Base-by-base conservation (phyloP, 257 asterid species). In the Orobanche coerulescens region DNA sequence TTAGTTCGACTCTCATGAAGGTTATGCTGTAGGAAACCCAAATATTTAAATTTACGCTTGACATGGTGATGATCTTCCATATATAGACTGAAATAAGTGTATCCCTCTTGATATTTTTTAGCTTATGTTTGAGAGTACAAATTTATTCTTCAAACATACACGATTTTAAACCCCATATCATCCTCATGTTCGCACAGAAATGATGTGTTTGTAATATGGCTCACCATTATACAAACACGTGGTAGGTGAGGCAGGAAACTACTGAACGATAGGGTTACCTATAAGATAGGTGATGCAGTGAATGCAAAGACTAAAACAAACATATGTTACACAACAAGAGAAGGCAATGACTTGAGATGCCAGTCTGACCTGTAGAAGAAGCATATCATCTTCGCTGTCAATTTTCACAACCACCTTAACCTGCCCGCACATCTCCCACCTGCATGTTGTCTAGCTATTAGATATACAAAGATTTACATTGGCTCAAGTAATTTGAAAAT, bases 371-470 rank as follows among this genome's bases (percentile, higher is more conserved):
- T 85, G 98, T 65, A 91, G 80, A 61, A 63, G 83, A 79, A 92
- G 80, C 89, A 92, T 84, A 47, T 84, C 95, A 39, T 86, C 90
- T 69, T 88, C 95, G 54, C 83, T 86, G 71, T 92, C 98, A 67
- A 73, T 86, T 79, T 92, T 92, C 74, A 92, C 85, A 4, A 88
- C 98, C 61, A 92, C 98, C 79, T 92, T 92, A 60, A 92, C 97
- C 82, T 92, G 98, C 68, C 98, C 98, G 61, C 98, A 92, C 95
- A 81, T 84, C 91, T 92, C 98, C 98, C 98, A 92, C 80, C 98
- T 88, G 83, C 78, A 76, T 15, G 59, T 5, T 19, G 49, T 43
- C 5, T 24, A 25, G 64, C 30, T 19, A 36, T 2, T 11, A 57
- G 15, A 31, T 20, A 68, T 10, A 36, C n/a, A 52, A 43, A 8